These are phyloP conservation scores for Lentinula aciculospora DNA, from an alignment of 768 basidiomycete species.

Conservation along the genomic window DNA sequence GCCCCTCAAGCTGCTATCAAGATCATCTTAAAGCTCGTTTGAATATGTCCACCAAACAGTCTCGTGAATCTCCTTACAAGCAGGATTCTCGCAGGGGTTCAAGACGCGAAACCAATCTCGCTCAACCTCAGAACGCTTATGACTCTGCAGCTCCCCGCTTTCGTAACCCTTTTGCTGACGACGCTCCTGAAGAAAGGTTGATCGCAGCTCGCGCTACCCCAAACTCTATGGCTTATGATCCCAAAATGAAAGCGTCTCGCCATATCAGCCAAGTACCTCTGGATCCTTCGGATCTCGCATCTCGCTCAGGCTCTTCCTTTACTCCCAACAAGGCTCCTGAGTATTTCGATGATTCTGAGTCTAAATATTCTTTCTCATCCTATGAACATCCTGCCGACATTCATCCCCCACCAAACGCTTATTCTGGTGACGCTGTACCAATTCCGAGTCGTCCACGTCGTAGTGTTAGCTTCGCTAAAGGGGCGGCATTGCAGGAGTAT, in stretches of 20 bases:
- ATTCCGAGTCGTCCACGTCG: conserved; percentile 16
- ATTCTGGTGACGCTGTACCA: conserved; percentile 21
- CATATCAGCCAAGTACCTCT: conserved; percentile 16
- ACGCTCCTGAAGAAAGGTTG: background rate
- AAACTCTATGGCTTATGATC: background rate
- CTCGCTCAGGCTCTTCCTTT: background rate
- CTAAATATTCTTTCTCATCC: conserved; percentile 46
- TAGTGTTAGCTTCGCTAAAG: conserved; percentile 36
- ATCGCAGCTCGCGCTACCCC: background rate
- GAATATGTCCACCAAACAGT: background rate
- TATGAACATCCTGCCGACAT: conserved; percentile 62
- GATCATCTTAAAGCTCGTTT: background rate
- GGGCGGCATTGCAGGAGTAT: conserved; percentile 19
- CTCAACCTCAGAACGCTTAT: background rate
- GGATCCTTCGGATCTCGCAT: background rate
- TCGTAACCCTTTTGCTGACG: background rate
- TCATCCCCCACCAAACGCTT: conserved; percentile 40
- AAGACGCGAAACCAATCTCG: background rate
- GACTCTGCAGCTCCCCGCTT: background rate
- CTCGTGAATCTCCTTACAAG: background rate
- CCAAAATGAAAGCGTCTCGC: conserved; percentile 10
- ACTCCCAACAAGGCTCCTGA: background rate
- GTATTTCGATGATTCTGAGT: background rate
- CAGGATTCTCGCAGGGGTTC: background rate
- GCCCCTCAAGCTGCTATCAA: background rate